Base-by-base conservation (phyloP, 208 protist species). In the Endotrypanum monterogeii region DNA sequence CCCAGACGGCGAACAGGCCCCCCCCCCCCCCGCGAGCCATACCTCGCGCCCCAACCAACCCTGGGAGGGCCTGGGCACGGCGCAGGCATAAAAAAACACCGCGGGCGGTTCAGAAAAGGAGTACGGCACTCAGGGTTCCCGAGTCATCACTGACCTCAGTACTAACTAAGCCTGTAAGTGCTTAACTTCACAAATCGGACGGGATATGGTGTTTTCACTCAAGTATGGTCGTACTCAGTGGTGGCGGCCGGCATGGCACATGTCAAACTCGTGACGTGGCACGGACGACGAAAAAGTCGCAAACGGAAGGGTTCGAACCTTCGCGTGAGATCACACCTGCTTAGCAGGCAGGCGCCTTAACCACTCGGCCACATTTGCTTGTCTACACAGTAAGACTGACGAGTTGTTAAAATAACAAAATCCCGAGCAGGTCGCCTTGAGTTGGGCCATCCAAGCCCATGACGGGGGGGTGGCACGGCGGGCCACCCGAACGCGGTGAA, bases 281-380 rank as follows among this genome's bases (percentile, higher is more conserved):
- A n/a, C n/a, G n/a, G n/a, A n/a, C n/a, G n/a, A n/a, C n/a, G 80
- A 91, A 91, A 92, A 90, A 73, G 57, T 79, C 89, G 86, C 89
- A 93, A 93, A 93, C 84, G 78, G 89, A 87, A 93, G 86, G 89
- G 86, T 94, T 94, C 90, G 90, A 94, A 94, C 90, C 90, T 94
- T 88, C 90, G 90, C 90, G 87, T 92, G 87, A 94, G 86, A 92
- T 94, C 87, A 92, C 90, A 94, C 84, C 86, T 90, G 86, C 90
- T 94, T 94, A 94, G 90, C 90, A 94, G 90, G 90, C 90, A 90
- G 86, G 84, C 90, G 90, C 90, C 87, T 94, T 94, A 91, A 92
- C 88, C 90, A 94, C 86, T 92, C 90, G 90, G 88, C 88, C 87
- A 94, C 81, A 83, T 94, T 94, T 92, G 90, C 90, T 83, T 57